Evolutionary conservation across 163 green algal species (phyloP).

Genomic region (Prototheca cutis): DNA sequence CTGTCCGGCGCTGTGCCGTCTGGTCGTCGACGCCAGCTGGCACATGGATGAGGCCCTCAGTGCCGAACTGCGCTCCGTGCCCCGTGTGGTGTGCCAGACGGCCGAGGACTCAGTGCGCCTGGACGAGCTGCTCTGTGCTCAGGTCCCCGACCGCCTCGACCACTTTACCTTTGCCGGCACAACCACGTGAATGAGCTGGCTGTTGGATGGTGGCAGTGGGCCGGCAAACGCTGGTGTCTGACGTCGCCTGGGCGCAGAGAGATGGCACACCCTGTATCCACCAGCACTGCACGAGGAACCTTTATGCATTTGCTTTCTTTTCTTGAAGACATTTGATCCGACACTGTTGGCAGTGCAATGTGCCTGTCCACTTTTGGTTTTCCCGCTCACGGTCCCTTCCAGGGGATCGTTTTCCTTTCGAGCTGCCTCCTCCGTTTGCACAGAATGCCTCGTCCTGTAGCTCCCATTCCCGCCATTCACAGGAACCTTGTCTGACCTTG

Average conservation of each 20-base stretch:
- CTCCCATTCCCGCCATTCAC: not conserved
- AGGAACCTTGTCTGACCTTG: not conserved
- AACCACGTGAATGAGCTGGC: too few relatives aligned
- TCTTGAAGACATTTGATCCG: not conserved
- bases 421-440: too few relatives aligned
- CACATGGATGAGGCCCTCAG: not conserved
- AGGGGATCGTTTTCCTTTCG: too few relatives aligned
- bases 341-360: too few relatives aligned
- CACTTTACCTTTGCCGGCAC: not conserved
- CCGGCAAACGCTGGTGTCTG: not conserved
- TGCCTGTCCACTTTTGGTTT: too few relatives aligned
- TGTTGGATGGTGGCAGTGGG: not conserved
- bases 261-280: not conserved
- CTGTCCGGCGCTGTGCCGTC: not conserved
- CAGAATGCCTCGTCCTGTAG: too few relatives aligned
- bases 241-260: not conserved
- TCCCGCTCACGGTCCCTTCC: too few relatives aligned
- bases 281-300: not conserved
- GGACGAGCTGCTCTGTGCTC: not conserved
- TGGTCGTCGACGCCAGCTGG: not conserved
- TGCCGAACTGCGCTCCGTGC: not conserved
- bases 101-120: not conserved
- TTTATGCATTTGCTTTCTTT: not conserved
- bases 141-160: not conserved
- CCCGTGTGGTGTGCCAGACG: not conserved